Base-by-base conservation (phyloP, 345 rosid species). In the Populus simonii region DNA sequence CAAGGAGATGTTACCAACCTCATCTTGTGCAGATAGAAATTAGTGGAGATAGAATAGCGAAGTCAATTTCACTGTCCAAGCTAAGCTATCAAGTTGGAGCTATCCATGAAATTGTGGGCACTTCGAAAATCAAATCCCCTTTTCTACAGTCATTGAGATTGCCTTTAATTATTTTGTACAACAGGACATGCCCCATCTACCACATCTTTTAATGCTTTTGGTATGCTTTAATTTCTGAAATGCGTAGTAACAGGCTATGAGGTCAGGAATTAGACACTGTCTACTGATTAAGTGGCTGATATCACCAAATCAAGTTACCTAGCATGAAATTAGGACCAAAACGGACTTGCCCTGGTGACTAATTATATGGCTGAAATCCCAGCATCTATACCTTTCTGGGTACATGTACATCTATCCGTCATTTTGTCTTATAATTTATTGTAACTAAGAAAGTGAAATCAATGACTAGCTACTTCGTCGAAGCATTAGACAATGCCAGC, bases 1-100 rank as follows among this genome's bases (percentile, higher is more conserved):
- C 43, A 76, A 80, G 41, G 75, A 83, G 41, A 74, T 72, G 63
- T 81, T 78, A 76, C 74, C 80, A 74, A 79, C 81, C 76, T 70
- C 70, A 65, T 66, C 74, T 65, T 61, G 47, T 55, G 71, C 62
- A 76, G 36, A 70, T 79, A 63, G 76, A 65, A 18, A 41, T 31
- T n/a, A 49, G 77, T 73, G 77, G 73, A 77, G 76, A 73, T 29
- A 73, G 27, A 67, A 7, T 18, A 36, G 17, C 7, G 18, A n/a
- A 41, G 66, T 80, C 66, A 61, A 39, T 36, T 80, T 57, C 66
- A 45, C 25, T 61, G 20, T 25, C 70, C 41, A 6, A 25, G 8
- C 57, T 36, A 75, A 71, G 33, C 6, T 70, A 36, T 27, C 5
- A 49, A 71, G 53, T 23, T 53, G 36, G 49, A 63, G 31, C 12